These are phyloP conservation scores for Ophiosphaerella narmari DNA, from an alignment of 2,329 filamentous ascomycete species.

Conservation along the genomic window DNA sequence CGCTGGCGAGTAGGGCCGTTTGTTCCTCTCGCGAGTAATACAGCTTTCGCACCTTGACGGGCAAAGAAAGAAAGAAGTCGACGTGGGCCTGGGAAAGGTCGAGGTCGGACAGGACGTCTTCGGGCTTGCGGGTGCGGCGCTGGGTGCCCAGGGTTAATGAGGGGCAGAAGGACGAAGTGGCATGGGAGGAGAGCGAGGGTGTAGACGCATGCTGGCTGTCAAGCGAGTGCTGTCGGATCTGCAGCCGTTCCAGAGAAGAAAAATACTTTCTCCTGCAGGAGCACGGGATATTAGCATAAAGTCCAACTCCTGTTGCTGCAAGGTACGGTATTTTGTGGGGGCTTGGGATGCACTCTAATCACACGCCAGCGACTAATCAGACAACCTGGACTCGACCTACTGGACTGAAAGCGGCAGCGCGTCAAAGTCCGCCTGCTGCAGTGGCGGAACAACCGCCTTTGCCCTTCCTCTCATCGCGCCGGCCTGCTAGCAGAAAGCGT, in stretches of 20 bases:
- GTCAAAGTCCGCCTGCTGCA: constrained; percentile 48
- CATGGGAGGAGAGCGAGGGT: constrained; percentile 32
- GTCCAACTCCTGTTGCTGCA: constrained; percentile 21
- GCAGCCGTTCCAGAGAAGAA: constrained; percentile 71
- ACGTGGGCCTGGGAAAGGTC: constrained; percentile 60
- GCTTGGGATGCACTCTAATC: constrained; percentile 24
- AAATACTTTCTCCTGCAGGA: constrained; percentile 66
- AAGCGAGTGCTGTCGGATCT: constrained; percentile 60
- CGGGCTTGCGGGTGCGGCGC: constrained; percentile 42
- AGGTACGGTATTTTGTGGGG: constrained; percentile 34
- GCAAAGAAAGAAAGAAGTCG: constrained; percentile 71
- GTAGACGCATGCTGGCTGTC: constrained; percentile 26
- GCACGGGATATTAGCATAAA: constrained; percentile 27
- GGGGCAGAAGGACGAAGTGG: constrained; percentile 24
- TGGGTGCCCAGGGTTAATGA: constrained; percentile 24
- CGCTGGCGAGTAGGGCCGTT: constrained; percentile 56
- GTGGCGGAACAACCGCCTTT: constrained; percentile 25
- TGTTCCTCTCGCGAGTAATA: constrained; percentile 76
- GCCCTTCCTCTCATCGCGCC: constrained; percentile 36
- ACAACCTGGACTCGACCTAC: constrained; percentile 38
- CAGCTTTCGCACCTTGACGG: constrained; percentile 72
- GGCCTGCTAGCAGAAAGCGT: constrained; percentile 10
- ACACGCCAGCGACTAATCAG: constrained; percentile 24
- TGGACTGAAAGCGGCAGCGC: constrained; percentile 50
- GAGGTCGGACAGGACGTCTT: constrained; percentile 35